A percentile compares a stretch with the other conserved stretches of the same genome.
Conservation (phyloP, 345 rosid genomes). For the Odontarrhena argentea region DNA sequence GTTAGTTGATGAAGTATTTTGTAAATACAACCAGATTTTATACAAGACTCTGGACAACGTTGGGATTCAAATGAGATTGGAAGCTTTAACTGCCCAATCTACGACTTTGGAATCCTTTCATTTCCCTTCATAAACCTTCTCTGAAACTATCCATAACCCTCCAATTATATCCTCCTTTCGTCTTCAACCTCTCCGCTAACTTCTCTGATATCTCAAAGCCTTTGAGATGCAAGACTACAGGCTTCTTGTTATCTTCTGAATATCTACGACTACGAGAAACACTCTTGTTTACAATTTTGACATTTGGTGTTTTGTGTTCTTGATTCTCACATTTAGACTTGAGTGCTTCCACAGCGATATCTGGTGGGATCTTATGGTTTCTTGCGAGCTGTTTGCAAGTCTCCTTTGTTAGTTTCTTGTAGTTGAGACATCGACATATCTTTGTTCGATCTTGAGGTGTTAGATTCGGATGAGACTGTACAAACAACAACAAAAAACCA, state of each 20-base stretch:
- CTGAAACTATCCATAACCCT: constrained; percentile 40
- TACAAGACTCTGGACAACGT: constrained; percentile 30
- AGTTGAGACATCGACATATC: constrained; percentile 68
- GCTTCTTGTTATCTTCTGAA: constrained; percentile 31
- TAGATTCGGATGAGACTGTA: constrained; percentile 71
- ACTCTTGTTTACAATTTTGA: constrained; percentile 31
- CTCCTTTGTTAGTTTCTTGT: constrained; percentile 62
- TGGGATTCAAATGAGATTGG: constrained; percentile 20
- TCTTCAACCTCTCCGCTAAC: constrained; percentile 11
- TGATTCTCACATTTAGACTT: constrained; percentile 45
- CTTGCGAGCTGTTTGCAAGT: constrained; percentile 72
- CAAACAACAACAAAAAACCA: constrained; percentile 23
- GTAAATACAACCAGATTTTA: not conserved
- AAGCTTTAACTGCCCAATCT: not conserved
- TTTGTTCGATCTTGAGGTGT: constrained; percentile 57
- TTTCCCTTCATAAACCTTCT: constrained; percentile 29
- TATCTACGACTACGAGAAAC: constrained; percentile 35
- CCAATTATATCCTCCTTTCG: constrained; percentile 15
- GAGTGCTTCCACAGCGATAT: constrained; percentile 63
- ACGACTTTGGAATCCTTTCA: not conserved
- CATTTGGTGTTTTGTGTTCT: constrained; percentile 17
- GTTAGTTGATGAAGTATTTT: too few species aligned
- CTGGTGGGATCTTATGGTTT: constrained; percentile 79
- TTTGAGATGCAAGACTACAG: constrained; percentile 22
- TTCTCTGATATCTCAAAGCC: constrained; percentile 36